Conservation (phyloP, 1,139 yeast species). For the Kazachstania sp. region DNA sequence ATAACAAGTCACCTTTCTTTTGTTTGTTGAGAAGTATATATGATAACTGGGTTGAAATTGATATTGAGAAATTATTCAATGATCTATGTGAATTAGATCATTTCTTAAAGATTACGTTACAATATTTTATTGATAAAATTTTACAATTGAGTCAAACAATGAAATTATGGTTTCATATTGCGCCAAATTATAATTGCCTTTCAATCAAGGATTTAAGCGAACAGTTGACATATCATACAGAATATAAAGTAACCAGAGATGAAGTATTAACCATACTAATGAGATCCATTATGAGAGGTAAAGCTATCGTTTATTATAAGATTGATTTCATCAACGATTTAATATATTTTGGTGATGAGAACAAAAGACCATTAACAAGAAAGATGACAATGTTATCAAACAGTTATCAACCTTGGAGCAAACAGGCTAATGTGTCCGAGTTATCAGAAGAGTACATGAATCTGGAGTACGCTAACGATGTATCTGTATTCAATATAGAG, state of each 20-base stretch:
- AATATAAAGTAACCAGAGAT: constrained; percentile 15
- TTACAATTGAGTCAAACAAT: constrained; percentile 16
- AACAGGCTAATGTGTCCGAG: background rate
- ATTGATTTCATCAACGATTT: constrained; percentile 24
- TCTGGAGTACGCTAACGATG: constrained; percentile 20
- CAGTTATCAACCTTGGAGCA: constrained; percentile 3
- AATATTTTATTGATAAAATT: constrained; percentile 12
- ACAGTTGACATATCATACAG: constrained; percentile 11
- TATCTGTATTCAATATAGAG: constrained; percentile 14
- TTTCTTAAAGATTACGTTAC: constrained; percentile 6
- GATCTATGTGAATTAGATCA: constrained; percentile 10
- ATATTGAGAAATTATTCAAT: constrained; percentile 11
- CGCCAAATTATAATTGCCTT: constrained; percentile 24
- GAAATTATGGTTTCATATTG: constrained; percentile 24
- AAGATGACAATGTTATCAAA: too few species aligned
- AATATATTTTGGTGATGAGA: constrained; percentile 24
- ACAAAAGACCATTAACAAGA: constrained; percentile 13
- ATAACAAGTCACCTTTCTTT: constrained; percentile 12
- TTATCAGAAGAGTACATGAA: background rate
- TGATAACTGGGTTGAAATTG: constrained; percentile 11
- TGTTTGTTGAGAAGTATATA: constrained; percentile 12
- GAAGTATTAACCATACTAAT: constrained; percentile 22
- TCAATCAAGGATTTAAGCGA: constrained; percentile 21
- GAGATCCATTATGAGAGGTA: constrained; percentile 22
- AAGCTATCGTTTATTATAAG: constrained; percentile 21